Percentiles rank a stretch among this genome's conserved stretches.
phyloP scores from a whole-genome alignment of 768 basidiomycete genomes.

The Mycena sanguinolenta region DNA sequence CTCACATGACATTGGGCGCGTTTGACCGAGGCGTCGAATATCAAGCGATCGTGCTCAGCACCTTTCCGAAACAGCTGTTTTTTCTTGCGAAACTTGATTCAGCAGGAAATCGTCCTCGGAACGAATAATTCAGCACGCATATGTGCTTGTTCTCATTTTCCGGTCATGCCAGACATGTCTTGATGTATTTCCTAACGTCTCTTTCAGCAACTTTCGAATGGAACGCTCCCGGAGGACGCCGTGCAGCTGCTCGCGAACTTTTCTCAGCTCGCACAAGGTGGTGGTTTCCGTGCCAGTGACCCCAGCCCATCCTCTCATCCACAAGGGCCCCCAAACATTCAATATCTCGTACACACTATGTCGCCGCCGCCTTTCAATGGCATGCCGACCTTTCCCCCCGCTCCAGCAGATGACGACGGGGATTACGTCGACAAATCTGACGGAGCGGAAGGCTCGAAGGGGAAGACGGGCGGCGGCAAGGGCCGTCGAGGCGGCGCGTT shows the following conservation, averaged over 20 bases:
- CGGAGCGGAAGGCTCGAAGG: slow-evolving; percentile 38
- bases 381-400: slow-evolving; percentile 54
- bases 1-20: slow-evolving; percentile 32
- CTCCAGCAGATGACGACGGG: slow-evolving; percentile 42
- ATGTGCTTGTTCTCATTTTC: too few species aligned
- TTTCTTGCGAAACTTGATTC: neutral
- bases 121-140: neutral
- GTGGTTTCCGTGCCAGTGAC: slow-evolving; percentile 71
- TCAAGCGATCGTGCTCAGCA: too few species aligned
- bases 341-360: slow-evolving; percentile 55
- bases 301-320: slow-evolving; percentile 81
- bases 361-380: slow-evolving; percentile 47
- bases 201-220: slow-evolving; percentile 29
- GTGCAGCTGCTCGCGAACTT: slow-evolving; percentile 43
- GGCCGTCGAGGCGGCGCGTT: slow-evolving; percentile 65
- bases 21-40: neutral
- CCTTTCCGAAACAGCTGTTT: too few species aligned
- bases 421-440: slow-evolving; percentile 42
- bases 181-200: neutral
- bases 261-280: slow-evolving; percentile 48
- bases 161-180: neutral
- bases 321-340: slow-evolving; percentile 74
- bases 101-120: neutral
- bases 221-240: slow-evolving; percentile 44
- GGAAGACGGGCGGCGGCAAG: slow-evolving; percentile 52